A percentile compares a stretch with the other conserved stretches of the same genome.
phyloP scores from a whole-genome alignment of 2,329 filamentous ascomycete species.

The Colletotrichum musae region DNA sequence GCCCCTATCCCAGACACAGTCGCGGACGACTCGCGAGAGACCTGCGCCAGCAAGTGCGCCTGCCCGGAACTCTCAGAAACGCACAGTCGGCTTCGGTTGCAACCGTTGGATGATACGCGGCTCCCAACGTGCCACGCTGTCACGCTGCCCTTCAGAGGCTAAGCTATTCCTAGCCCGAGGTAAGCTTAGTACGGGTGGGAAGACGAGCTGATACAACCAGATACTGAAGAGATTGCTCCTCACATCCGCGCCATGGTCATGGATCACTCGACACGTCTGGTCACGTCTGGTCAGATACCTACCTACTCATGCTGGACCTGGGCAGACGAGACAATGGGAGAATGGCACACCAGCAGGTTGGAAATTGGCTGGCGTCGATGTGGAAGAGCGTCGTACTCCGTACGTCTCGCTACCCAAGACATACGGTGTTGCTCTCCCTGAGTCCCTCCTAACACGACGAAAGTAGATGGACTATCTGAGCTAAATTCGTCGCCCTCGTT shows the following conservation, averaged over 20 bases:
- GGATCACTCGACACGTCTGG: slow-evolving; percentile 19
- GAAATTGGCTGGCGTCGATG: slow-evolving; percentile 18
- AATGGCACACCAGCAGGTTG: slow-evolving; percentile 22
- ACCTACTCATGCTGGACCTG: too few relatives aligned
- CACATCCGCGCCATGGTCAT: slow-evolving; percentile 11
- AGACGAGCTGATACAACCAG: slow-evolving; percentile 12
- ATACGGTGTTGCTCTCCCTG: slow-evolving; percentile 34
- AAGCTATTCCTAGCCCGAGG: slow-evolving; percentile 14
- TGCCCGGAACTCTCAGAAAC: slow-evolving; percentile 22
- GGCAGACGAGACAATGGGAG: slow-evolving; percentile 2
- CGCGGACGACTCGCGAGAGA: slow-evolving; percentile 9
- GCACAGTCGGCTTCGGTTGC: slow-evolving; percentile 20
- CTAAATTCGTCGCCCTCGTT: slow-evolving; percentile 27
- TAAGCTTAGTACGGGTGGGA: slow-evolving; percentile 2
- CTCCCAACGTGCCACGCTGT: neutral
- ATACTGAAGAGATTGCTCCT: neutral
- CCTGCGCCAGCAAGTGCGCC: neutral
- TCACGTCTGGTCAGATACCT: neutral
- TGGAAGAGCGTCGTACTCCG: slow-evolving; percentile 29
- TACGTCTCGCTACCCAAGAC: slow-evolving; percentile 15
- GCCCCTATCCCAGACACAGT: slow-evolving; percentile 32
- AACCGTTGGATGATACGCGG: slow-evolving; percentile 23
- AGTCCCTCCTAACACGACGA: slow-evolving; percentile 16
- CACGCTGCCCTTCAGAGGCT: slow-evolving; percentile 1
- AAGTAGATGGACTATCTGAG: slow-evolving; percentile 32